Evolutionary conservation across 306 rosid species (phyloP), one percentile per base, ranked within the genome.

Genomic region (Citrullus colocynthis): DNA sequence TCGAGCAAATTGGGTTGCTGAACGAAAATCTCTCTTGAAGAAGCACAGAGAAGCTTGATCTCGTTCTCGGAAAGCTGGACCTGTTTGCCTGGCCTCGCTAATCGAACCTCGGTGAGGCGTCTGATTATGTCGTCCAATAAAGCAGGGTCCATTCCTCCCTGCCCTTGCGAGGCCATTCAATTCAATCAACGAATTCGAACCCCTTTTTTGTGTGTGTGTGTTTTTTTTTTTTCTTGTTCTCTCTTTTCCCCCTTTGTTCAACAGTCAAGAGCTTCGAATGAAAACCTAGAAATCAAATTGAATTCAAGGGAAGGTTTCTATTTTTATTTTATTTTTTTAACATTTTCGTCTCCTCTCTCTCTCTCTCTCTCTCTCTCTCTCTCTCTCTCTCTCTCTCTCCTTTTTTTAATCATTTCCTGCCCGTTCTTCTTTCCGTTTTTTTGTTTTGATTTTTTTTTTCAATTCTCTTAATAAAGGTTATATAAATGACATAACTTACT

Each of bases 41-140:
- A 87, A 44, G 78, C 69, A 37, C 96, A 91, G 1, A 94, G 96
- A 39, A 91, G 97, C 88, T 89, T 94, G 97, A 94, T 94, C 90
- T 94, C 98, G 4, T 91, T 64, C 84, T 94, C 98, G 9, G 97
- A 90, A n/a, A 94, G 93, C 83, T 90, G 98, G 39, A 91, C 98
- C 85, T 90, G 97, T 82, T 94, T 91, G 0, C 96, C 94, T n/a
- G 94, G 98, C 78, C 96, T 82, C 58, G 92, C 88, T 42, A 90
- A 86, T 80, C 97, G 87, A 79, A 90, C 93, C 87, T 89, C 97
- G 41, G 94, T 91, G 79, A 94, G 91, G 57, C 97, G 93, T 39
- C 87, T 82, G 88, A 94, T 94, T 45, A 94, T 94, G 81, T 94
- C 98, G 18, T 94, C 98, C 13, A 94, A 87, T 32, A 91, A 86